Conservation (phyloP, 345 rosid species). For the Lepidium aucheri region DNA sequence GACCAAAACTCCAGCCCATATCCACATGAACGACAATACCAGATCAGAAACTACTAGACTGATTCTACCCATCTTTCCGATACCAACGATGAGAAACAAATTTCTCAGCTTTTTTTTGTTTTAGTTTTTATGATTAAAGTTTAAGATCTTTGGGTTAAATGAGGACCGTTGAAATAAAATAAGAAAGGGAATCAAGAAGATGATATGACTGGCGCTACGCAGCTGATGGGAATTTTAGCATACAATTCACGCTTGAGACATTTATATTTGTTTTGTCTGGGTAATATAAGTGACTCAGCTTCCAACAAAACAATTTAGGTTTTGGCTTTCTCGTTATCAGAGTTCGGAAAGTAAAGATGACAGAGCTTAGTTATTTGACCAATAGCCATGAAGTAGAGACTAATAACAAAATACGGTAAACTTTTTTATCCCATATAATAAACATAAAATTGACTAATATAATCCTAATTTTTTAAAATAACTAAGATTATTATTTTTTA, state of each 20-base stretch:
- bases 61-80: constrained; percentile 15
- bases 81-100: constrained; percentile 1
- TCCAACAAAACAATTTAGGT: constrained; percentile 1
- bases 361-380: neutral
- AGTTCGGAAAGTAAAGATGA: neutral
- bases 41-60: constrained; percentile 46
- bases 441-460: no score
- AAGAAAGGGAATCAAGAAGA: neutral
- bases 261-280: neutral
- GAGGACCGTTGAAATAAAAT: constrained; percentile 6
- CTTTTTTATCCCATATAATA: no score
- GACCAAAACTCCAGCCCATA: constrained; percentile 59
- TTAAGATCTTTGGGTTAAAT: neutral
- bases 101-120: neutral
- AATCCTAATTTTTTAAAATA: no score
- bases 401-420: neutral
- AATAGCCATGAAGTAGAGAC: neutral
- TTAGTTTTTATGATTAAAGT: neutral
- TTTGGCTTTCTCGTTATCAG: constrained; percentile 1
- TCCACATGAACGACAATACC: constrained; percentile 59
- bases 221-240: constrained; percentile 19
- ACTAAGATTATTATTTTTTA: no score
- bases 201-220: constrained; percentile 3
- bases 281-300: constrained; percentile 16
- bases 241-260: constrained; percentile 8